Conservation (phyloP, 495 filamentous ascomycete genomes). For the Chaetomium tenue region DNA sequence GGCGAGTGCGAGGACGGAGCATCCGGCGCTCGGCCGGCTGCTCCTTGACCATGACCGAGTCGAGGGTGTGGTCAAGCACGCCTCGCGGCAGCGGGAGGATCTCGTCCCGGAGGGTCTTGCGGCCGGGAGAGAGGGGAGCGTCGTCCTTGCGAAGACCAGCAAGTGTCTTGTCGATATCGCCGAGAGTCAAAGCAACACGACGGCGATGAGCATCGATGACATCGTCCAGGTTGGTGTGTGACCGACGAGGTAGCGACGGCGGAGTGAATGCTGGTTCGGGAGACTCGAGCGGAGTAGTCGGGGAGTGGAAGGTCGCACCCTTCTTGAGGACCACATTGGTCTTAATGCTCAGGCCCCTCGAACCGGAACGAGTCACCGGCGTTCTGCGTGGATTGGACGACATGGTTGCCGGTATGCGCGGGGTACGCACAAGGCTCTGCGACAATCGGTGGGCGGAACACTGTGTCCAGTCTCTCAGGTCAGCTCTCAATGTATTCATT, state of each 20-base stretch:
- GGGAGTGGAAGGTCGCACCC: constrained; percentile 63
- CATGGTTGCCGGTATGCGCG: constrained; percentile 44
- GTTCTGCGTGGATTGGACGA: constrained; percentile 54
- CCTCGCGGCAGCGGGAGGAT: constrained; percentile 52
- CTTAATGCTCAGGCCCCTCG: constrained; percentile 48
- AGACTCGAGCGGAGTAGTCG: constrained; percentile 45
- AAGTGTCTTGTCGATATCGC: constrained; percentile 51
- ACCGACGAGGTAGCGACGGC: constrained; percentile 56
- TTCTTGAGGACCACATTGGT: constrained; percentile 57
- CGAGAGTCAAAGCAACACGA: constrained; percentile 51
- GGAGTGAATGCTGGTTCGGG: constrained; percentile 48
- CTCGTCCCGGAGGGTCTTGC: constrained; percentile 45
- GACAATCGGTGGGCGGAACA: constrained; percentile 23
- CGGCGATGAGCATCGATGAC: constrained; percentile 56
- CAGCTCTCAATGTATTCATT: constrained; percentile 32
- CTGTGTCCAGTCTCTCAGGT: constrained; percentile 30
- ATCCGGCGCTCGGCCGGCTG: constrained; percentile 44
- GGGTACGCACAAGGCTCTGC: constrained; percentile 34
- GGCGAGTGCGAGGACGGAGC: constrained; percentile 52
- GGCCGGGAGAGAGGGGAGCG: constrained; percentile 29
- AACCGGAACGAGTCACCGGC: constrained; percentile 47
- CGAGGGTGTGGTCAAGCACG: constrained; percentile 50
- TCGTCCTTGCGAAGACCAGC: constrained; percentile 35
- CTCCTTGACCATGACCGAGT: constrained; percentile 42
- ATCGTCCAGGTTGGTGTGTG: constrained; percentile 62